Evolutionary conservation across 208 protist genomes (phyloP), one percentile per base, ranked within the genome.

Genomic region (Acanthamoeba healyi): DNA sequence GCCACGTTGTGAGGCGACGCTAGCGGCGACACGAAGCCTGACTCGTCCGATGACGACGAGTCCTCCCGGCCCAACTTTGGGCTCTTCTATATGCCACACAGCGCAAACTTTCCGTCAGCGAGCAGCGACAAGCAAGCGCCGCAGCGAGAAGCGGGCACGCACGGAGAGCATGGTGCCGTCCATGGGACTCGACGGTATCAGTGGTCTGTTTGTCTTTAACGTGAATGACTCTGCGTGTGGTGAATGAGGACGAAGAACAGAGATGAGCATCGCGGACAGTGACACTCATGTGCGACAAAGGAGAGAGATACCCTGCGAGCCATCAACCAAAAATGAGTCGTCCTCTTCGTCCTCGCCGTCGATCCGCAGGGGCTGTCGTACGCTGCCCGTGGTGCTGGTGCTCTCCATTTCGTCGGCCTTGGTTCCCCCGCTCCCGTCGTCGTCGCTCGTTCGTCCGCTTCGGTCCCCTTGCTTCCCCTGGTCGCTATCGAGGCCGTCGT

Each of bases 1-100:
- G 70, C 70, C 36, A 79, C 70, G 70, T 79, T 40, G 40, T 79
- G 70, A 24, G 70, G 70, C 40, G 70, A 79, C 7, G 70, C 70
- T 36, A 79, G 40, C 70, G 70, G 70, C 32, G 70, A 79, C 70
- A 79, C 70, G 24, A 79, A 79, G 12, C 70, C 70, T 17, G 70
- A 32, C 40, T 79, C 70, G 40, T 79, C 70, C 70, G 70, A 79
- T 2, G 70, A 79, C 5, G 70, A 79, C 70, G 70, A 79, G 40
- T 79, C 70, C 70, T 79, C 70, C 36, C 70, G 32, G 12, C 70
- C 70, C 70, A 79, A 24, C 6, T 24, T 79, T 79, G 67, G 67
- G 36, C 40, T 22, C 36, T 9, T 24, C 61, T 0, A 10, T 79
- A 4, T 2, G 65, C 61, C 9, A 24, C 46, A 9, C 17, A 9